Percentiles rank a stretch among this genome's conserved stretches.
phyloP scores from a whole-genome alignment of 306 rosid genomes.

The Malus domestica region DNA sequence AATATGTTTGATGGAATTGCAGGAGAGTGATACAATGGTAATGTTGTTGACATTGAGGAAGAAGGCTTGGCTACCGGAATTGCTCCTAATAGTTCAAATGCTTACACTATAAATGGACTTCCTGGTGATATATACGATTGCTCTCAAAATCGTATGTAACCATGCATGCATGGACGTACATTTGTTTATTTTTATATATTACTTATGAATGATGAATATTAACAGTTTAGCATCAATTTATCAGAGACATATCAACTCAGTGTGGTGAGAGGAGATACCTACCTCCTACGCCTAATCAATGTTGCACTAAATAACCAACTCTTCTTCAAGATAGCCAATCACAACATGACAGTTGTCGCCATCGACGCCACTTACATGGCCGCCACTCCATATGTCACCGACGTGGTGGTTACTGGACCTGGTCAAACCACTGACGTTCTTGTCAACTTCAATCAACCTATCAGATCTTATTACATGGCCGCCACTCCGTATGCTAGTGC shows the following conservation, averaged over 20 bases:
- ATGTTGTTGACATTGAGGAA: conserved; percentile 35
- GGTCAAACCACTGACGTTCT: conserved; percentile 68
- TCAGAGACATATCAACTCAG: conserved; percentile 28
- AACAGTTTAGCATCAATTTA: not conserved
- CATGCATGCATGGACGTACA: too few species aligned
- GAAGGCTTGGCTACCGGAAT: conserved; percentile 15
- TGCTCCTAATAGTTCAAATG: conserved; percentile 21
- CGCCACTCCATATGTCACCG: conserved; percentile 32
- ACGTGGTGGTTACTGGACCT: conserved; percentile 36
- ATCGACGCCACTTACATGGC: conserved; percentile 63
- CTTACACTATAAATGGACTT: conserved; percentile 58
- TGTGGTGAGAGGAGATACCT: conserved; percentile 45
- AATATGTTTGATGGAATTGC: not conserved
- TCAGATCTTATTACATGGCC: conserved; percentile 60
- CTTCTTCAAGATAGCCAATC: conserved; percentile 60
- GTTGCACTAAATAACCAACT: conserved; percentile 56
- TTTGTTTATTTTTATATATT: not conserved
- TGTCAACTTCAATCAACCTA: conserved; percentile 22
- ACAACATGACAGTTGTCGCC: conserved; percentile 52
- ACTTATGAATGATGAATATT: not conserved
- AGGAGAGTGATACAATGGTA: conserved; percentile 78
- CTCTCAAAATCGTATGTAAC: conserved; percentile 34
- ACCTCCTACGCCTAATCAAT: conserved; percentile 51
- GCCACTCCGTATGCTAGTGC: conserved; percentile 25
- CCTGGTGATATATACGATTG: conserved; percentile 54